A percentile compares a stretch with the other conserved stretches of the same genome.
phyloP scores from a whole-genome alignment of 345 rosid genomes.

The Syzygium grande region DNA sequence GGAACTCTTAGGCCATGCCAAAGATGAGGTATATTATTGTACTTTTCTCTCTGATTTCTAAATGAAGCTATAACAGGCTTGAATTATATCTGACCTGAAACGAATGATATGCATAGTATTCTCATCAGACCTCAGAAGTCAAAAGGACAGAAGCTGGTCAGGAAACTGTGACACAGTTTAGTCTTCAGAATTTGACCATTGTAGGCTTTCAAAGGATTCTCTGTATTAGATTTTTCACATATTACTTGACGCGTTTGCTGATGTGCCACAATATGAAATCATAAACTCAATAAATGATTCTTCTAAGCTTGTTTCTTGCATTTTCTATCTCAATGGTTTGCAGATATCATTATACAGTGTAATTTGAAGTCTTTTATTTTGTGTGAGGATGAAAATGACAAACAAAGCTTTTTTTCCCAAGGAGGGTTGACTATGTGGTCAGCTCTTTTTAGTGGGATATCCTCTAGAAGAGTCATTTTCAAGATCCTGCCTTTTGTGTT shows the following conservation, averaged over 20 bases:
- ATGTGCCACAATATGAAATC: background rate
- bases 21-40: slow-evolving; percentile 53
- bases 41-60: background rate
- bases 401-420: background rate
- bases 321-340: background rate
- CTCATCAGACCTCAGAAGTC: background rate
- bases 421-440: background rate
- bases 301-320: background rate
- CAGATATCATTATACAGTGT: background rate
- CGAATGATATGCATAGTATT: background rate
- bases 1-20: slow-evolving; percentile 61
- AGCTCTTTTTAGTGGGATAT: background rate
- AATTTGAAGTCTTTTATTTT: background rate
- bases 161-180: background rate
- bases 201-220: background rate
- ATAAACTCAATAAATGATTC: background rate
- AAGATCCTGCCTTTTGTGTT: background rate
- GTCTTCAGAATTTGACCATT: background rate
- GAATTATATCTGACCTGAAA: background rate
- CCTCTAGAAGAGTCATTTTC: background rate
- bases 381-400: background rate
- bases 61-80: background rate
- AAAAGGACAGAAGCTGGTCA: background rate
- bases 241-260: background rate
- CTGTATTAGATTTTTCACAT: background rate